Evolutionary conservation across 2,329 filamentous ascomycete genomes (phyloP).

Genomic region (Helicocarpus griseus): DNA sequence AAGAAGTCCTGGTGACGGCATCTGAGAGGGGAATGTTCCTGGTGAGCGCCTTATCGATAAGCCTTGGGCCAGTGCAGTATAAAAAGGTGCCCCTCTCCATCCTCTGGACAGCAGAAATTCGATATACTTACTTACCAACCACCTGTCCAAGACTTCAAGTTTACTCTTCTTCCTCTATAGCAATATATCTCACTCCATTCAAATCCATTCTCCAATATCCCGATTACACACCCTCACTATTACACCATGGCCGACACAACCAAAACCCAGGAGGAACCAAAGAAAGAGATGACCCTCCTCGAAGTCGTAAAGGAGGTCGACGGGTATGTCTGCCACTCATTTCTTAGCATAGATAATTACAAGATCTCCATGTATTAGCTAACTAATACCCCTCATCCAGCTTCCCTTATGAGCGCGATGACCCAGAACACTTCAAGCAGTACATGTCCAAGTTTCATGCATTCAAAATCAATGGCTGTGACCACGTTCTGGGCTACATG

Average conservation of each 20-base stretch:
- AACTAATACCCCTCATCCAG: constrained; percentile 34
- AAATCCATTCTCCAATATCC: too few relatives aligned
- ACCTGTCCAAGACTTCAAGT: too few relatives aligned
- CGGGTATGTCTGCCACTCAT: constrained; percentile 34
- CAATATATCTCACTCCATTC: too few relatives aligned
- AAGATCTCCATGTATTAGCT: background rate
- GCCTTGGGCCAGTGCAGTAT: background rate
- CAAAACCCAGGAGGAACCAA: background rate
- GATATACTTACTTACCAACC: background rate
- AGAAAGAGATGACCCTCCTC: constrained; percentile 20
- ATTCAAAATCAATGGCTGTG: constrained; percentile 58
- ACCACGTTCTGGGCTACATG: constrained; percentile 54
- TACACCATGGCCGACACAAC: too few relatives aligned
- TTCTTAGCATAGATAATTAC: background rate
- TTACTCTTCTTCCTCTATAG: too few relatives aligned
- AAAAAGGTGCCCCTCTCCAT: background rate
- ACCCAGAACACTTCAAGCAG: constrained; percentile 47
- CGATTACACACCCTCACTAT: too few relatives aligned
- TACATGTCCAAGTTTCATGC: constrained; percentile 48
- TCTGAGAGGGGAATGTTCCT: background rate
- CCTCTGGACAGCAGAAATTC: background rate
- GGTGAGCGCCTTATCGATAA: background rate
- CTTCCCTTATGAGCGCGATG: constrained; percentile 64
- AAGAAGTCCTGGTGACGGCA: too few relatives aligned
- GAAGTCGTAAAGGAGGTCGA: constrained; percentile 48